Evolutionary conservation across 2,329 filamentous ascomycete species (phyloP).

Genomic region (Coniella vitis): DNA sequence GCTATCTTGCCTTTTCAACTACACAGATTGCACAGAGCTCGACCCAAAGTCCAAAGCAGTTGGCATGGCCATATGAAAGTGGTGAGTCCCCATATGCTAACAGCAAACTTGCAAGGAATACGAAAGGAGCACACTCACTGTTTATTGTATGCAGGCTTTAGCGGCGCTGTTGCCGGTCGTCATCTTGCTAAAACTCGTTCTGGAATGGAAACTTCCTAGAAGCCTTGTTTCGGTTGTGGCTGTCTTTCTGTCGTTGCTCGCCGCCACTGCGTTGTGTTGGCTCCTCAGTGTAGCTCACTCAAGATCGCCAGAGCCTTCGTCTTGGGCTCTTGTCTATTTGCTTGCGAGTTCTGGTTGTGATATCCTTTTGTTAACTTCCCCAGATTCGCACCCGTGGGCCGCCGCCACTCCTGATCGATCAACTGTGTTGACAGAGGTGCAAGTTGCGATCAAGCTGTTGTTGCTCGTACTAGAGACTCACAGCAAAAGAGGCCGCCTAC

Average conservation of each 20-base stretch:
- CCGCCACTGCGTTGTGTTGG: constrained; percentile 8
- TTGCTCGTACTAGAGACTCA: constrained; percentile 19
- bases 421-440: background rate
- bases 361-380: constrained; percentile 11
- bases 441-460: constrained; percentile 19
- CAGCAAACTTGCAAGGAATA: background rate
- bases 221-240: background rate
- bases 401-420: background rate
- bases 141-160: background rate
- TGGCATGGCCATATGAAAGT: constrained; percentile 1
- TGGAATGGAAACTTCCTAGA: background rate
- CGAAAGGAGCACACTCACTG: background rate
- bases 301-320: background rate
- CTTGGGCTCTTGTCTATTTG: constrained; percentile 16
- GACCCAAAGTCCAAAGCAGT: constrained; percentile 4
- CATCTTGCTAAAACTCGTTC: background rate
- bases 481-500: constrained; percentile 17
- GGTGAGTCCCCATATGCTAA: background rate
- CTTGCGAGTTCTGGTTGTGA: constrained; percentile 18
- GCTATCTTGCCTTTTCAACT: constrained; percentile 2
- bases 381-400: constrained; percentile 1
- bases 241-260: background rate
- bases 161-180: background rate
- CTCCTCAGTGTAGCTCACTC: constrained; percentile 9
- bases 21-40: background rate